Percentiles rank a stretch among this genome's conserved stretches.
Conservation (phyloP, 2,329 filamentous ascomycete species). For the Pyrenophora tritici-repentis region DNA sequence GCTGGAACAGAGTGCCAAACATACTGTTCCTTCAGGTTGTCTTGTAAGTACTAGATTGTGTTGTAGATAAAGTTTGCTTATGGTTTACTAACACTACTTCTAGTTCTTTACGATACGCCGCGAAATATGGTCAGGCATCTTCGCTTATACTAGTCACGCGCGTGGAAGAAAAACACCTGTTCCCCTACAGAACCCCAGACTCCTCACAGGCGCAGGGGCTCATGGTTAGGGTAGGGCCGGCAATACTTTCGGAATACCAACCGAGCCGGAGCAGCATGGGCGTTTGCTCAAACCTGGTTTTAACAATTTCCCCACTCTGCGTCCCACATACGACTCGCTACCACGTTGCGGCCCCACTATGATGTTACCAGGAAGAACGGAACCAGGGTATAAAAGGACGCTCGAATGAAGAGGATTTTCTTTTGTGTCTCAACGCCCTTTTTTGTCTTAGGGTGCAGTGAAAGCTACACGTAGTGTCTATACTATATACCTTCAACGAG, state of each 20-base stretch:
- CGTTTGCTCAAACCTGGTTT: conserved; percentile 28
- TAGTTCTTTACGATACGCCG: conserved; percentile 52
- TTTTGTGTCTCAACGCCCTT: conserved; percentile 18
- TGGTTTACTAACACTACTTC: not conserved
- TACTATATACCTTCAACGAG: conserved; percentile 20
- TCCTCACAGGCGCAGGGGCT: conserved; percentile 24
- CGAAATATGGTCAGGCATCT: conserved; percentile 28
- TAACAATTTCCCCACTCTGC: conserved; percentile 28
- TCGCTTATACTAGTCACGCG: conserved; percentile 15
- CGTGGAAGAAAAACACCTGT: conserved; percentile 18
- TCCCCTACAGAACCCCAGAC: conserved; percentile 22
- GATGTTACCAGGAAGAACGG: conserved; percentile 21
- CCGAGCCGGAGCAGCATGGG: conserved; percentile 25
- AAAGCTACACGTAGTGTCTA: conserved; percentile 16
- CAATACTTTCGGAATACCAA: conserved; percentile 26
- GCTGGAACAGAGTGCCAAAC: conserved; percentile 38
- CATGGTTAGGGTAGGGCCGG: conserved; percentile 23
- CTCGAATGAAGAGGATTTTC: conserved; percentile 11
- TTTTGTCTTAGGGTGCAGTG: conserved; percentile 17
- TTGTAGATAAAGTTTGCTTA: not conserved
- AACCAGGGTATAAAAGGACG: conserved; percentile 19
- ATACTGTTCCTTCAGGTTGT: conserved; percentile 66
- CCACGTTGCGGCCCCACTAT: conserved; percentile 22
- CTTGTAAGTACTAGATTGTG: conserved; percentile 39
- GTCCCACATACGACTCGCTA: conserved; percentile 24